Evolutionary conservation across 2,329 filamentous ascomycete species (phyloP), one percentile per base, ranked within the genome.

Genomic region (Pseudocercospora pini-densiflorae): DNA sequence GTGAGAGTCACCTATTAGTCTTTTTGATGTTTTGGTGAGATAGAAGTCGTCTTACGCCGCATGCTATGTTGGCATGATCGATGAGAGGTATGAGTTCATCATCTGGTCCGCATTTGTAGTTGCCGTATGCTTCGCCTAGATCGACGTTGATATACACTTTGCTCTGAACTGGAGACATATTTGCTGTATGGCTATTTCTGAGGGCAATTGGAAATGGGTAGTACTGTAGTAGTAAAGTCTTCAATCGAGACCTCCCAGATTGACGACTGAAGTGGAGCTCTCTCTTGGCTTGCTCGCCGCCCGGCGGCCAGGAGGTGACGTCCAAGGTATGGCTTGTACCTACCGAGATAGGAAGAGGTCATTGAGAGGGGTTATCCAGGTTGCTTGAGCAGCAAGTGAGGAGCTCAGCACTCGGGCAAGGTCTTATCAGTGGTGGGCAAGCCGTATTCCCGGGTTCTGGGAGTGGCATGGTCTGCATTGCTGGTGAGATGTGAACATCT

Each of bases 51-150:
- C 67, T 45, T 59, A 68, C 64, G 47, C 65, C 65, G 27, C 65
- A 90, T 8, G 87, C 88, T 31, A 90, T 79, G 70, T 89, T 89
- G 19, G 87, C 88, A 72, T 86, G 83, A 72, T 89, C 87, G 69
- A 89, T 87, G 49, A 88, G 77, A 1, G 85, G 84, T 65, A 90
- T 86, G 14, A 90, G 77, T 63, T 89, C 86, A 58, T 86, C 83
- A 68, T 89, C 87, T 3, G 87, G 86, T 19, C 86, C 86, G 73
- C 81, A 79, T 64, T 79, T 80, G 77, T 79, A 83, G 74, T 82
- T 83, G 47, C 84, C 84, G 64, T 84, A 85, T 27, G 72, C 84
- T 73, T 86, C 84, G 6, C 84, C 84, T 64, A 86, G 79, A 70
- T 86, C 84, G 61, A 83, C 82, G 67, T 86, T 86, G 73, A 86